phyloP scores from a whole-genome alignment of 331 rosid species.

The Erythrophleum ivorense region DNA sequence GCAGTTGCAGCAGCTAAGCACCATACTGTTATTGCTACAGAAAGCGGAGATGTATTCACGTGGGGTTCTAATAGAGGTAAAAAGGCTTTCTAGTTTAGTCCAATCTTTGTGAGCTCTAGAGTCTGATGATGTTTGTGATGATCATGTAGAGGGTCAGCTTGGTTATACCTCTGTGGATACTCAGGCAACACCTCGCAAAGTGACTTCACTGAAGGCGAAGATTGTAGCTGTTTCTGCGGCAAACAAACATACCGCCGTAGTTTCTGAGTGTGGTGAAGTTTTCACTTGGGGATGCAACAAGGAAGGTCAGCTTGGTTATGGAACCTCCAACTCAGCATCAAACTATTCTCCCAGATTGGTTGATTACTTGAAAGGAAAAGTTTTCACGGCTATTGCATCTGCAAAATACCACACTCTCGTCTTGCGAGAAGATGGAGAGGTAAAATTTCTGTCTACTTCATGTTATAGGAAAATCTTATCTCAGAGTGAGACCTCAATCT shows the following conservation, averaged over 20 bases:
- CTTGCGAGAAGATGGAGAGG: constrained; percentile 96
- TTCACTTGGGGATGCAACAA: constrained; percentile 96
- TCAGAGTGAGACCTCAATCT: no score
- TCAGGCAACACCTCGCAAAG: constrained; percentile 92
- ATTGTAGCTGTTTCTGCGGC: constrained; percentile 93
- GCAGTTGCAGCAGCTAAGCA: constrained; percentile 96
- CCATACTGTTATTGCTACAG: constrained; percentile 90
- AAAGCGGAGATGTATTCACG: constrained; percentile 94
- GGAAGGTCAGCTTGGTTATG: constrained; percentile 99
- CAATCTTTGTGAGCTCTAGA: no score
- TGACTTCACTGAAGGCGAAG: constrained; percentile 75
- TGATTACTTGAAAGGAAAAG: constrained; percentile 91
- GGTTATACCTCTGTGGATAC: constrained; percentile 96
- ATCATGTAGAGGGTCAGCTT: constrained; percentile 91
- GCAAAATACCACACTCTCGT: constrained; percentile 92
- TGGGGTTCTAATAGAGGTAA: constrained; percentile 99
- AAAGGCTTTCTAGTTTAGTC: no score
- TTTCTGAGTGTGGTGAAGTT: constrained; percentile 85
- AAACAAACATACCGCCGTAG: constrained; percentile 94
- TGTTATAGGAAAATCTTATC: no score
- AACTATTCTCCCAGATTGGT: constrained; percentile 87
- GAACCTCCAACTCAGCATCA: constrained; percentile 97
- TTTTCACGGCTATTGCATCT: constrained; percentile 68
- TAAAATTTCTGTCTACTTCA: constrained; percentile 46
- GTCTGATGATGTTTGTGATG: no score